Percentiles rank a stretch among this genome's conserved stretches.
These are phyloP conservation scores for Purpureocillium takamizusanense DNA, from an alignment of 2,329 filamentous ascomycete species.

Conservation along the genomic window DNA sequence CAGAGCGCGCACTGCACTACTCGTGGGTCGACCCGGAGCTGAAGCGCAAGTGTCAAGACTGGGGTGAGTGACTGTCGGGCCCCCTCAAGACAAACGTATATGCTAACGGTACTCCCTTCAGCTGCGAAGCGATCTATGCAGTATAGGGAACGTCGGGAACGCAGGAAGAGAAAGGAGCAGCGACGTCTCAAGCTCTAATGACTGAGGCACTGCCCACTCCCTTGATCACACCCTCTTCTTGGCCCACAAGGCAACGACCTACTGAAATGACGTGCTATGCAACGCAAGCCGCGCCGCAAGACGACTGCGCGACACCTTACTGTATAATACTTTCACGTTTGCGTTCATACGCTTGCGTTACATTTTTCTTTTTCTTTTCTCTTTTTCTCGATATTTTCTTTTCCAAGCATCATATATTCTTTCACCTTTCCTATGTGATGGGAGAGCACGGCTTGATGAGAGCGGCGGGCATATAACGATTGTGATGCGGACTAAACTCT, in stretches of 20 bases:
- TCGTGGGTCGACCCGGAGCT: constrained; percentile 31
- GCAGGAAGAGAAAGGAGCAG: constrained; percentile 28
- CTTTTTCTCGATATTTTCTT: not conserved
- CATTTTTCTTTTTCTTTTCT: not conserved
- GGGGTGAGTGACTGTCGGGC: constrained; percentile 25
- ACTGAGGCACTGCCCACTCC: no score
- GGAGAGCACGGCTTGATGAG: no score
- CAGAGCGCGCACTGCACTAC: constrained; percentile 36
- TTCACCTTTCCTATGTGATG: no score
- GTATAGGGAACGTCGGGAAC: constrained; percentile 25
- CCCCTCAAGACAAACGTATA: constrained; percentile 7
- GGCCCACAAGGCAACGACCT: not conserved
- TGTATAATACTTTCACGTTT: constrained; percentile 1
- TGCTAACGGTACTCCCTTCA: constrained; percentile 9
- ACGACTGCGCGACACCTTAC: no score
- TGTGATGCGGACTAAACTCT: no score
- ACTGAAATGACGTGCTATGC: constrained; percentile 5
- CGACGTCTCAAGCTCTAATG: constrained; percentile 24
- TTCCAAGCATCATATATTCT: not conserved
- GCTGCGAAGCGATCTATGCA: constrained; percentile 25
- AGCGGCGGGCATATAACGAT: no score
- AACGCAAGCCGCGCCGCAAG: no score
- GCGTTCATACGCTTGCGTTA: not conserved
- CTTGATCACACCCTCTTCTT: no score
- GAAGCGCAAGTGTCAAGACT: constrained; percentile 26